Conservation (phyloP, 2,329 filamentous ascomycete genomes). For the Fonsecaea pedrosoi region DNA sequence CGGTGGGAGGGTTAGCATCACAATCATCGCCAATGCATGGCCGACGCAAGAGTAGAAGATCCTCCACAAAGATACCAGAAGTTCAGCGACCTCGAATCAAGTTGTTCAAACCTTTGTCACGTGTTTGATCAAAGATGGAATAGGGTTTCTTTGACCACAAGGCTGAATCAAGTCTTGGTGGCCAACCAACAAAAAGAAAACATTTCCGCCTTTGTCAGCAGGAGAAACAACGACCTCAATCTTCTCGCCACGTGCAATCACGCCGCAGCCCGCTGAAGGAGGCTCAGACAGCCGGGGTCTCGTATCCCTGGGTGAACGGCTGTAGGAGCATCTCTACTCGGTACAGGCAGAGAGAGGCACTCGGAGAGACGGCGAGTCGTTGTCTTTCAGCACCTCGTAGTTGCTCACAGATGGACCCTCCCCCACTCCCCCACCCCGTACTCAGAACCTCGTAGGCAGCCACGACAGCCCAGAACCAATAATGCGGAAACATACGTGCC, state of each 20-base stretch:
- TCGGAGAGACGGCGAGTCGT: too few relatives aligned
- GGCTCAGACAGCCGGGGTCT: slow-evolving; percentile 3
- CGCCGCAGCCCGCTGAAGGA: not conserved
- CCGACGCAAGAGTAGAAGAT: too few relatives aligned
- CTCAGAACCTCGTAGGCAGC: not conserved
- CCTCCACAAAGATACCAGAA: too few relatives aligned
- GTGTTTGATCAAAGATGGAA: too few relatives aligned
- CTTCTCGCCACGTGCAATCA: not conserved
- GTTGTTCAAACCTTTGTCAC: too few relatives aligned
- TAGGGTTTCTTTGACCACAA: not conserved
- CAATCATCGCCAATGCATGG: too few relatives aligned
- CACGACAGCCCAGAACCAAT: slow-evolving; percentile 3
- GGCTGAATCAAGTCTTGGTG: not conserved
- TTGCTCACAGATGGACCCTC: slow-evolving; percentile 1
- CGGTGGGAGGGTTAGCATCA: too few relatives aligned
- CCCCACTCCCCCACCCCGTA: too few relatives aligned
- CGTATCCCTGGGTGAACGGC: not conserved
- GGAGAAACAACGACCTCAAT: not conserved
- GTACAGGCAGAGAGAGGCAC: slow-evolving; percentile 3
- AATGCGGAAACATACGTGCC: not conserved
- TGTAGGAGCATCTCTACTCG: not conserved
- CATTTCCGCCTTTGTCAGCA: not conserved
- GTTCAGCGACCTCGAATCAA: too few relatives aligned
- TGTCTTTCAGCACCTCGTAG: not conserved
- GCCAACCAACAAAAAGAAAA: not conserved